Conservation (phyloP, 805 yeast genomes). For the Ogataea siamensis region DNA sequence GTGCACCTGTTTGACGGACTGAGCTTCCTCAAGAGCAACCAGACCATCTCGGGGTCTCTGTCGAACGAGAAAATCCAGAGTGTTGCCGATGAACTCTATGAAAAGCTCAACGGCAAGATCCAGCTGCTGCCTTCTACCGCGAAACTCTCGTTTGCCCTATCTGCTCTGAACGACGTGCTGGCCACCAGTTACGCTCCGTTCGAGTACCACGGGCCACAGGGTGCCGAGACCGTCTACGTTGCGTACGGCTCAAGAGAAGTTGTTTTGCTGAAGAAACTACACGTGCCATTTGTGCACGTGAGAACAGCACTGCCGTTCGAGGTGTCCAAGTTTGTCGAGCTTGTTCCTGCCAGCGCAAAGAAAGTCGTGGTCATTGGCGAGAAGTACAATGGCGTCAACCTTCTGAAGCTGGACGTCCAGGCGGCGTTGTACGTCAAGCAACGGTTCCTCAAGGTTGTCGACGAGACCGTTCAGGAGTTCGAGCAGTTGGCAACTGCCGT, state of each 20-base stretch:
- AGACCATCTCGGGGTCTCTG: constrained; percentile 44
- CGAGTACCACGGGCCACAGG: constrained; percentile 63
- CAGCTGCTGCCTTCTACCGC: constrained; percentile 28
- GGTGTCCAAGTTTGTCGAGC: constrained; percentile 52
- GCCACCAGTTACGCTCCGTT: constrained; percentile 58
- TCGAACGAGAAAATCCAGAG: constrained; percentile 42
- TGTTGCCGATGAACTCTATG: constrained; percentile 39
- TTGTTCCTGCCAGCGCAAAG: constrained; percentile 57
- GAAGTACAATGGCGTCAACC: constrained; percentile 33
- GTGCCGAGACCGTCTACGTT: constrained; percentile 75
- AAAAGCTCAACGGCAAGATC: constrained; percentile 27
- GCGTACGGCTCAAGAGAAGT: constrained; percentile 74
- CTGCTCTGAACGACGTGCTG: constrained; percentile 49
- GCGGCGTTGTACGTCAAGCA: constrained; percentile 61
- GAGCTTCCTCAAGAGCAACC: constrained; percentile 51
- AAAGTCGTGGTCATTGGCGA: constrained; percentile 70
- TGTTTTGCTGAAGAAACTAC: constrained; percentile 46
- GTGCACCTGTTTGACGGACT: constrained; percentile 82
- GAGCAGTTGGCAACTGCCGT: constrained; percentile 14
- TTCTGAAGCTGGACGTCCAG: constrained; percentile 68
- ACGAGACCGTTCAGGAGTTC: constrained; percentile 42
- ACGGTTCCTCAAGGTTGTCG: constrained; percentile 48
- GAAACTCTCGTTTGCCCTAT: constrained; percentile 45
- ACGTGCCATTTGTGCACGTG: constrained; percentile 65
- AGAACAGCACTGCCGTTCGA: constrained; percentile 84